phyloP scores from a whole-genome alignment of 176 grass and related monocot species.

The Paspalum vaginatum region DNA sequence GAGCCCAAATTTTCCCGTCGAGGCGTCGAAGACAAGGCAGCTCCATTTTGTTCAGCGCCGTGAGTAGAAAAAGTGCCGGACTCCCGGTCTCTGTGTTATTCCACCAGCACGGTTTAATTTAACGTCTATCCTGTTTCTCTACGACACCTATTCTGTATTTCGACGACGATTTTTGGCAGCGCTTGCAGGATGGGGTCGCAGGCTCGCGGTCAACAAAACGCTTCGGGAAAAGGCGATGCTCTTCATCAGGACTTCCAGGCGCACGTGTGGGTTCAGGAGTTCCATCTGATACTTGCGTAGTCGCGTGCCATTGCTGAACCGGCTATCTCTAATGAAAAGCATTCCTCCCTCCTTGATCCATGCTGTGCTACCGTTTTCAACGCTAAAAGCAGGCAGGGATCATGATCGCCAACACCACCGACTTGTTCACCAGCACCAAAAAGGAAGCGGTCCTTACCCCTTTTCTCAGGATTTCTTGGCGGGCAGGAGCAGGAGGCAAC shows the following conservation, averaged over 20 bases:
- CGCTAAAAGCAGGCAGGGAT: background rate
- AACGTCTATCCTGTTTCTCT: constrained; percentile 4
- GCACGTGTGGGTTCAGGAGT: constrained; percentile 2
- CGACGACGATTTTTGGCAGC: background rate
- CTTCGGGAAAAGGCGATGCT: background rate
- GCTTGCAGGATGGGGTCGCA: background rate
- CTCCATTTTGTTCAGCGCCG: background rate
- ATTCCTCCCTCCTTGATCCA: no score
- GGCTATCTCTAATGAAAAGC: background rate
- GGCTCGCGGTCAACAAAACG: background rate
- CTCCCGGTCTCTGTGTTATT: background rate
- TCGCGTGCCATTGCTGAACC: background rate
- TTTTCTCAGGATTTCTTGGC: background rate
- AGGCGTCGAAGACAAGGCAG: background rate
- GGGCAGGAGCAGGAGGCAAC: constrained; percentile 2
- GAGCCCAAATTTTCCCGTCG: background rate
- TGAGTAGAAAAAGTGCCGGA: background rate
- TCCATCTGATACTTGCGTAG: background rate
- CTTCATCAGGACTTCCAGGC: background rate
- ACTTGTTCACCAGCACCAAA: background rate
- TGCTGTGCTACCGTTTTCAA: background rate
- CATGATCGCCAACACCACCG: background rate
- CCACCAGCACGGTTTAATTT: constrained; percentile 7
- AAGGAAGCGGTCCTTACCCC: background rate
- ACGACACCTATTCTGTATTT: background rate